Conservation (phyloP, 805 yeast genomes). For the Candida maris region DNA sequence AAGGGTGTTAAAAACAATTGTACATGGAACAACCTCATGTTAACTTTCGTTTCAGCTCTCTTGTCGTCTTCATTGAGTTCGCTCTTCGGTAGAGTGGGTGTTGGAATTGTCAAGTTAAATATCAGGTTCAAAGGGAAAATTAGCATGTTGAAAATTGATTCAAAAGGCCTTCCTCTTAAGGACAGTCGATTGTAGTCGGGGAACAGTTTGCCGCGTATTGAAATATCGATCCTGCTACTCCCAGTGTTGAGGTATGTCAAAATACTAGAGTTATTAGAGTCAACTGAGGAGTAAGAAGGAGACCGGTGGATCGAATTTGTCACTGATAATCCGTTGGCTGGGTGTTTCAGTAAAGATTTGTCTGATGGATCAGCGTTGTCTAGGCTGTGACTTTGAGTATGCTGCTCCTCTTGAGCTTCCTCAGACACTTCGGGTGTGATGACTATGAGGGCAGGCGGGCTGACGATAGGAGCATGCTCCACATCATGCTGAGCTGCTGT, state of each 20-base stretch:
- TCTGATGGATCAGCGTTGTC: not conserved
- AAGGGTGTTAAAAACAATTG: slow-evolving; percentile 28
- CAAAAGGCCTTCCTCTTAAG: slow-evolving; percentile 15
- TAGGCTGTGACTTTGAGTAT: not conserved
- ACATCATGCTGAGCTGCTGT: slow-evolving; percentile 1
- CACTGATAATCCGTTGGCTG: slow-evolving; percentile 3
- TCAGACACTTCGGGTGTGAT: slow-evolving; percentile 13
- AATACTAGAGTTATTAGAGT: slow-evolving; percentile 12
- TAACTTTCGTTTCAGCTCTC: slow-evolving; percentile 16
- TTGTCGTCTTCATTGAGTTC: slow-evolving; percentile 7
- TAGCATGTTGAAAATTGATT: slow-evolving; percentile 21
- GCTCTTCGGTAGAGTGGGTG: slow-evolving; percentile 17
- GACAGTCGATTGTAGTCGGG: slow-evolving; percentile 12
- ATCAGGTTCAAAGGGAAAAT: slow-evolving; percentile 25
- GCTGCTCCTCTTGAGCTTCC: not conserved
- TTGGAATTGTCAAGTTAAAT: slow-evolving; percentile 27
- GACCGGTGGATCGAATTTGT: slow-evolving; percentile 6
- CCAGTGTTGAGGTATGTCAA: slow-evolving; percentile 10
- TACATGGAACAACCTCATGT: slow-evolving; percentile 23
- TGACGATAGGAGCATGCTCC: slow-evolving; percentile 2
- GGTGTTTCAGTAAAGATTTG: too few species aligned
- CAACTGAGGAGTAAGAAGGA: slow-evolving; percentile 8
- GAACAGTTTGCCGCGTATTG: slow-evolving; percentile 11
- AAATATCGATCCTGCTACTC: slow-evolving; percentile 3
- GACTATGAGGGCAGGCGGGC: slow-evolving; percentile 11